Base-by-base conservation (phyloP, 345 rosid genomes). In the Reutealis trisperma region DNA sequence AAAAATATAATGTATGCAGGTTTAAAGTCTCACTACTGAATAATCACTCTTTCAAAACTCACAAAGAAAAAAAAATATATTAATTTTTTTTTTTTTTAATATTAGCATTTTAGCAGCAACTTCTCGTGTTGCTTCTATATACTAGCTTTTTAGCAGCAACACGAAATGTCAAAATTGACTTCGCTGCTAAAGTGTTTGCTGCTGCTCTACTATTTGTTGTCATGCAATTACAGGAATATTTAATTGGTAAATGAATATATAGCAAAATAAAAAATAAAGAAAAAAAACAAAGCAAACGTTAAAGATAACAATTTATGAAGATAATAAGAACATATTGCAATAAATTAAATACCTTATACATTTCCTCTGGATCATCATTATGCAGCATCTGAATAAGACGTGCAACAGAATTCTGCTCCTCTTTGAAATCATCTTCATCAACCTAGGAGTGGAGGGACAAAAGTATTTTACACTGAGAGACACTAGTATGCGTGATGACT, bases 321-420 rank as follows among this genome's bases (percentile, higher is more conserved):
- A 25, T 8, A 51, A n/a, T 24, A 75, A 8, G 49, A 11, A 65
- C 37, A 60, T 71, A 70, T 67, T 68, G 24, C 61, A 52, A 60
- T 57, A 42, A 55, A 75, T 64, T 52, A 79, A 70, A 72, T 85
- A 96, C 99, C 99, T 96, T 92, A 74, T 88, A 94, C 99, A 96
- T 92, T 88, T 96, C 98, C 81, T 93, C 99, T 27, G 86, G 86
- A 74, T 94, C 97, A 75, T 96, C 97, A 86, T 85, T 91, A 78
- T 87, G 83, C 73, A 94, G 80, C 97, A 94, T 89, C 87, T 94
- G 97, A 85, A 91, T 92, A 68, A 96, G 95, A 70, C 97, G 95
- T 24, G 97, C 94, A 77, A 96, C 98, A 75, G 99, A 91, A 87
- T 90, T 94, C 84, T 96, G 99, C 87, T 94, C 98, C 87, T 91